A percentile compares a stretch with the other conserved stretches of the same genome.
phyloP scores from a whole-genome alignment of 805 yeast genomes.

The Candida sanyiensis region DNA sequence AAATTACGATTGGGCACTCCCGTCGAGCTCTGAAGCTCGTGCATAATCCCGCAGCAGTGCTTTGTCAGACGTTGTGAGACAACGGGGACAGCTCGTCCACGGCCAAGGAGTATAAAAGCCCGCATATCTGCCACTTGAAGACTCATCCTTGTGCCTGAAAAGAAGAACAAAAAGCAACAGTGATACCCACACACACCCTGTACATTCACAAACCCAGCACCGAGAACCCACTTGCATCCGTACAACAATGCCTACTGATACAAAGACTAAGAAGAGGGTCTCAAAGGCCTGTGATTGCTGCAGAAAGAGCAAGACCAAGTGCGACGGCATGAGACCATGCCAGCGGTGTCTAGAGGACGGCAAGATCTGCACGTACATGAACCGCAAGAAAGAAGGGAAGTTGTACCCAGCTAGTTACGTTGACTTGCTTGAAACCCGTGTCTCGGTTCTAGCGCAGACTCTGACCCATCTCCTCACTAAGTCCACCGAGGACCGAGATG shows the following conservation, averaged over 20 bases:
- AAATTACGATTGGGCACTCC: too few relatives aligned
- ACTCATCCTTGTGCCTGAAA: too few relatives aligned
- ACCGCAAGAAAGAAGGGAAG: slow-evolving; percentile 44
- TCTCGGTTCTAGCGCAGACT: slow-evolving; percentile 41
- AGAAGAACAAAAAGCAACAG: too few relatives aligned
- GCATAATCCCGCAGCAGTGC: too few relatives aligned
- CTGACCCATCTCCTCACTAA: slow-evolving; percentile 26
- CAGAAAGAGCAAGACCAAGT: slow-evolving; percentile 39
- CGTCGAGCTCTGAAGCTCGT: too few relatives aligned
- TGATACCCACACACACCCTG: too few relatives aligned
- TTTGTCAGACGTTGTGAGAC: too few relatives aligned
- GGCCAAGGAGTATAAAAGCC: too few relatives aligned
- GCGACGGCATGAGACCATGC: slow-evolving; percentile 45
- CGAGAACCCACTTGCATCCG: too few relatives aligned
- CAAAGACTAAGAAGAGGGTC: slow-evolving; percentile 26
- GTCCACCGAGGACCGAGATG: slow-evolving; percentile 10
- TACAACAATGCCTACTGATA: neutral
- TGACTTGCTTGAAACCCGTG: slow-evolving; percentile 44
- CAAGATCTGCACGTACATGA: slow-evolving; percentile 52
- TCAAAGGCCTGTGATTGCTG: slow-evolving; percentile 44
- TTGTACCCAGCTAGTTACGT: slow-evolving; percentile 41
- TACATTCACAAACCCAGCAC: too few relatives aligned
- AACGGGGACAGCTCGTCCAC: too few relatives aligned
- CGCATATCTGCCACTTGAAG: too few relatives aligned
- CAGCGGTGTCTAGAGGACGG: slow-evolving; percentile 47